Conservation (phyloP, 768 basidiomycete species). For the Kwoniella mangroviensis region DNA sequence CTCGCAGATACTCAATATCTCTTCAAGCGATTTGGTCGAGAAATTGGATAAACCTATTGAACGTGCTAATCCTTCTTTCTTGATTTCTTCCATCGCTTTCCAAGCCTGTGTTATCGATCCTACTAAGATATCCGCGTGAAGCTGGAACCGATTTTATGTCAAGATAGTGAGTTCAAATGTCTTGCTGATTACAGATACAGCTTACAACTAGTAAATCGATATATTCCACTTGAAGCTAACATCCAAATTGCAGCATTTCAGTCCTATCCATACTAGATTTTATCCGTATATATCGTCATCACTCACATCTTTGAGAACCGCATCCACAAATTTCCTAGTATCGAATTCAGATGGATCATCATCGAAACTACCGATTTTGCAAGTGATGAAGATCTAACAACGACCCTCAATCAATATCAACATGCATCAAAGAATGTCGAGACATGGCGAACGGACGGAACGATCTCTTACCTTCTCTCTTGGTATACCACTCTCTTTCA, state of each 20-base stretch:
- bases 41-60: slow-evolving; percentile 40
- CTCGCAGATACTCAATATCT: slow-evolving; percentile 26
- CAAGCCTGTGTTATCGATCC: slow-evolving; percentile 21
- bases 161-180: not conserved
- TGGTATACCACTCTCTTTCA: slow-evolving; percentile 26
- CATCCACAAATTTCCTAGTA: slow-evolving; percentile 22
- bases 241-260: too few species aligned
- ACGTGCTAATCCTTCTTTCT: slow-evolving; percentile 26
- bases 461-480: slow-evolving; percentile 17
- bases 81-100: slow-evolving; percentile 31
- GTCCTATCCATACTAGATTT: too few species aligned
- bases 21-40: slow-evolving; percentile 15
- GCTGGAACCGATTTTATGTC: slow-evolving; percentile 2
- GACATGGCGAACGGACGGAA: too few species aligned
- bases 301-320: slow-evolving; percentile 35
- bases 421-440: not conserved
- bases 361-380: slow-evolving; percentile 32
- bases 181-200: too few species aligned
- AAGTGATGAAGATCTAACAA: slow-evolving; percentile 36
- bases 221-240: slow-evolving; percentile 26
- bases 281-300: too few species aligned
- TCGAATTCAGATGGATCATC: slow-evolving; percentile 27
- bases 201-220: slow-evolving; percentile 32
- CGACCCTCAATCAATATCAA: not conserved
- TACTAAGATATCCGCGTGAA: slow-evolving; percentile 34